These are phyloP conservation scores for Carallia pectinifolia DNA, from an alignment of 345 rosid genomes.

Conservation along the genomic window DNA sequence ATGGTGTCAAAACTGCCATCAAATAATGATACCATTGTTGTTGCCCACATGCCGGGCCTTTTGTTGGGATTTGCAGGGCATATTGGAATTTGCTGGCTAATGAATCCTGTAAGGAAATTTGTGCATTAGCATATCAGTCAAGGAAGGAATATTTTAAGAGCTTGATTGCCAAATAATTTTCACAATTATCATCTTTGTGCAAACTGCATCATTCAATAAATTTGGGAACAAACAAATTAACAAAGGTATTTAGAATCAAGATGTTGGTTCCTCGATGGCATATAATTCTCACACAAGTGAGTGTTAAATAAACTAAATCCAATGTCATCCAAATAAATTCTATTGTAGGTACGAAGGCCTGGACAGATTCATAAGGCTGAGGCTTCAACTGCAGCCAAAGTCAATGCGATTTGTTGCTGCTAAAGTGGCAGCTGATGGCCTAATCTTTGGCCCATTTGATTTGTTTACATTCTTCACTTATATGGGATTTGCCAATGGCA, in stretches of 20 bases:
- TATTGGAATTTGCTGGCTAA: background rate
- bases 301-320: background rate
- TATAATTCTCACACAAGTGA: background rate
- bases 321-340: background rate
- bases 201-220: background rate
- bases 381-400: conserved; percentile 63
- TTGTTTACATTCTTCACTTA: conserved; percentile 79
- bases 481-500: conserved; percentile 80
- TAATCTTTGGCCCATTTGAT: conserved; percentile 86
- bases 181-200: background rate
- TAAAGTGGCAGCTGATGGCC: conserved; percentile 85
- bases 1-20: too few relatives aligned
- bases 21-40: too few relatives aligned
- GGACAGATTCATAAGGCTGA: conserved; percentile 66
- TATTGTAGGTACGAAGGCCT: conserved; percentile 74
- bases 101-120: background rate
- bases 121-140: too few relatives aligned
- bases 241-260: background rate
- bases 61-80: background rate
- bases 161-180: background rate
- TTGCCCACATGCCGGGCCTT: background rate
- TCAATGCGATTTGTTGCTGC: conserved; percentile 67
- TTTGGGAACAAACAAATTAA: conserved; percentile 1
- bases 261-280: background rate
- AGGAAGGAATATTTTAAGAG: too few relatives aligned